phyloP scores from a whole-genome alignment of 148 eudicot species.

The Heliosperma pusillum region DNA sequence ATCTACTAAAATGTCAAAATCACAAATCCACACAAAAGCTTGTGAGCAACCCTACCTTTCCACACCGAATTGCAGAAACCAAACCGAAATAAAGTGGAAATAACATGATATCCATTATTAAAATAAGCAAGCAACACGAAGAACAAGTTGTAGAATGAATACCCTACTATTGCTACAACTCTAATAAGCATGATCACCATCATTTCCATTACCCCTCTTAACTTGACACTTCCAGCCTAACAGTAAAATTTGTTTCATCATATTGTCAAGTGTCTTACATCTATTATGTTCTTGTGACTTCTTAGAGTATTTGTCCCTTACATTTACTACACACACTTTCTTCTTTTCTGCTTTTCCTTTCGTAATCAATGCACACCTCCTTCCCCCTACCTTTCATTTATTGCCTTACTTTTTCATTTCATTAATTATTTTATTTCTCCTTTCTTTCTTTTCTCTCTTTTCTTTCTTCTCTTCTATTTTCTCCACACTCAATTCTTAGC shows the following conservation, averaged over 20 bases:
- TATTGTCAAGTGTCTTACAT: not conserved
- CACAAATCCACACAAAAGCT: not conserved
- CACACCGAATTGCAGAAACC: not conserved
- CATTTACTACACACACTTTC: too few species aligned
- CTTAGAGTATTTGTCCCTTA: too few species aligned
- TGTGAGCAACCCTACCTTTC: not conserved
- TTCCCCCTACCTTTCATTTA: too few species aligned
- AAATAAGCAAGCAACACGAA: not conserved
- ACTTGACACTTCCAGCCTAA: constrained; percentile 13
- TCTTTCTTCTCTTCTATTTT: not conserved
- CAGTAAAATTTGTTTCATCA: not conserved
- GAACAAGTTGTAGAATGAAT: not conserved
- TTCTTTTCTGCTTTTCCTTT: too few species aligned
- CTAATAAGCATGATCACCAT: constrained; percentile 6
- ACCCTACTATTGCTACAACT: not conserved
- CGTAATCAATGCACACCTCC: too few species aligned
- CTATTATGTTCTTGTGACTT: not conserved
- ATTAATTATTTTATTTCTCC: not conserved
- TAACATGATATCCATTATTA: constrained; percentile 14
- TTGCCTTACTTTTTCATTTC: too few species aligned
- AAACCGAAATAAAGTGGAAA: not conserved
- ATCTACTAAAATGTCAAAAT: not conserved
- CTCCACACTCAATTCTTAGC: not conserved
- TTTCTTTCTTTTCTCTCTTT: too few species aligned
- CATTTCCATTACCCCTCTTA: constrained; percentile 2